phyloP scores from a whole-genome alignment of 768 basidiomycete genomes.

The Lentinus tigrinus region DNA sequence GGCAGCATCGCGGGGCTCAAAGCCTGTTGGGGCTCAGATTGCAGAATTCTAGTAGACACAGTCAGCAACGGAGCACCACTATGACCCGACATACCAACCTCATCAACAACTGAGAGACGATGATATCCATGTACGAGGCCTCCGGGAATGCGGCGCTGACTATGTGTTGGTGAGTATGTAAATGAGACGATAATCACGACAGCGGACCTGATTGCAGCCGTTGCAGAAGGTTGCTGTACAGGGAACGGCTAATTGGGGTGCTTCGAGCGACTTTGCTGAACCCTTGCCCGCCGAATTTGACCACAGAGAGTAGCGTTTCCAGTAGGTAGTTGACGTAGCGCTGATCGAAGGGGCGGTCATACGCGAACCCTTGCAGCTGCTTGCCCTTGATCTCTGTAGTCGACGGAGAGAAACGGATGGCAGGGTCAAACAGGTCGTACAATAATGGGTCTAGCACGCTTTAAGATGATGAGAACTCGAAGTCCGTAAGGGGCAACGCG shows the following conservation, averaged over 20 bases:
- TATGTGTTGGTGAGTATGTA: constrained; percentile 7
- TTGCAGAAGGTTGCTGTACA: constrained; percentile 59
- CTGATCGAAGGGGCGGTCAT: constrained; percentile 78
- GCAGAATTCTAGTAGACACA: constrained; percentile 54
- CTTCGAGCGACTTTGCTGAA: constrained; percentile 74
- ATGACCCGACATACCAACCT: constrained; percentile 44
- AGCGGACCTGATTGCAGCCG: constrained; percentile 59
- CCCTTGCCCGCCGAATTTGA: constrained; percentile 87
- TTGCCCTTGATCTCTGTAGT: constrained; percentile 57
- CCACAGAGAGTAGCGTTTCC: constrained; percentile 72
- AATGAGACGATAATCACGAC: background rate
- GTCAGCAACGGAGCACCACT: background rate
- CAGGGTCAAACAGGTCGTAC: constrained; percentile 71
- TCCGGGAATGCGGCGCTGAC: constrained; percentile 33
- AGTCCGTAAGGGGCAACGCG: background rate
- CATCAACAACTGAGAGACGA: constrained; percentile 65
- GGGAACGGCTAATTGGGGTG: constrained; percentile 61
- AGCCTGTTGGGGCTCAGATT: constrained; percentile 66
- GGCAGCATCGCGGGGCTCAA: constrained; percentile 53
- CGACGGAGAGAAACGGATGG: constrained; percentile 52
- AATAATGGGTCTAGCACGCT: constrained; percentile 92
- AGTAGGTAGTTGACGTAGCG: constrained; percentile 69
- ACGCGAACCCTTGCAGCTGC: constrained; percentile 65
- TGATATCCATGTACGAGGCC: constrained; percentile 71
- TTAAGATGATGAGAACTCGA: background rate